A percentile compares a stretch with the other conserved stretches of the same genome.
Conservation (phyloP, 2,329 filamentous ascomycete species). For the Botrytis galanthina region DNA sequence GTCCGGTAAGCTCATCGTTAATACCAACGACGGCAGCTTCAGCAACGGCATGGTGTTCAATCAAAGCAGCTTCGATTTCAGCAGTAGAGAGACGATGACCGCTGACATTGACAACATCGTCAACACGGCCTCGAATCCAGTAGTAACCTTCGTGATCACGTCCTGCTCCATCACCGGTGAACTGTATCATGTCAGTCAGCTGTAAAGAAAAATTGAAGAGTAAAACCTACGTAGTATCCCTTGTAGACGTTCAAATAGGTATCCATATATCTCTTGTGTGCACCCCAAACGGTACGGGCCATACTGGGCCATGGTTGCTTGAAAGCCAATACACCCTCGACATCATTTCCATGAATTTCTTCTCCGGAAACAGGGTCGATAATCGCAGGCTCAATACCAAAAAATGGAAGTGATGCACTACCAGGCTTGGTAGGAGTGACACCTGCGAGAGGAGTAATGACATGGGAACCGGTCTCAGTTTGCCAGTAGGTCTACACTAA, state of each 20-base stretch:
- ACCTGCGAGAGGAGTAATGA: conserved; percentile 89
- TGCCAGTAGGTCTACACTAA: conserved; percentile 90
- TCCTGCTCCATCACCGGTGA: conserved; percentile 90
- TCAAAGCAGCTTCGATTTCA: conserved; percentile 94
- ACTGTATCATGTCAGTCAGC: conserved; percentile 48
- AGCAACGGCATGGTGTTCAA: conserved; percentile 86
- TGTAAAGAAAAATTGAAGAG: neutral
- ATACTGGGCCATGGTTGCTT: conserved; percentile 94
- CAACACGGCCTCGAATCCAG: conserved; percentile 98
- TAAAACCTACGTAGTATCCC: conserved; percentile 84
- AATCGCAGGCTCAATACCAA: conserved; percentile 95
- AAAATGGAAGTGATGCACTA: conserved; percentile 94
- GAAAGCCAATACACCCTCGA: conserved; percentile 77
- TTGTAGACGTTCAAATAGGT: conserved; percentile 98
- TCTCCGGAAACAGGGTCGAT: conserved; percentile 94
- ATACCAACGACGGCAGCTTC: conserved; percentile 96
- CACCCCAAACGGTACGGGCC: conserved; percentile 95
- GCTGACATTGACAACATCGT: conserved; percentile 97
- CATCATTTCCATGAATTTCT: conserved; percentile 92
- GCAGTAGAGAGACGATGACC: conserved; percentile 95
- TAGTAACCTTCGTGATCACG: conserved; percentile 98
- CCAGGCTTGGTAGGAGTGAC: conserved; percentile 96
- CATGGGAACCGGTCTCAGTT: conserved; percentile 96
- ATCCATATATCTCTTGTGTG: conserved; percentile 98
- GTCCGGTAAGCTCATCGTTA: conserved; percentile 88